Evolutionary conservation across 257 asterid genomes (phyloP).

Genomic region (Marsdenia floribunda): DNA sequence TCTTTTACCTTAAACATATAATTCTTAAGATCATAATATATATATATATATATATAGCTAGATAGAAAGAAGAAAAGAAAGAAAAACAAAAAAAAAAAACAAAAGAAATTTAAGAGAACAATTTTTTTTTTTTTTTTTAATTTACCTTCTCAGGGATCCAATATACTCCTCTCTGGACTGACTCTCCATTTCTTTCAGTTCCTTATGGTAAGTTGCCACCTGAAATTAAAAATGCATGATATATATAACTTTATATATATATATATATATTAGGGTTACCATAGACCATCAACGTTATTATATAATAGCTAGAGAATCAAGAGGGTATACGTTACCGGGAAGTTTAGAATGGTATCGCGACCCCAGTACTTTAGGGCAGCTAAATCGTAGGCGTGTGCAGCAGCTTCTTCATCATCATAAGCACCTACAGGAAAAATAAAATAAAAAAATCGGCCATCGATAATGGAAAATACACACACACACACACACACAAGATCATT

Average conservation of each 20-base stretch:
- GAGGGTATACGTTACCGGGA: constrained; percentile 38
- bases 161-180: constrained; percentile 85
- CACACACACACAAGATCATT: too few relatives aligned
- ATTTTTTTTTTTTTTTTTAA: not conserved
- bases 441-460: too few relatives aligned
- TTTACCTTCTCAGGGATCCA: constrained; percentile 76
- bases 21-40: too few relatives aligned
- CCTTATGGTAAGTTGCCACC: constrained; percentile 59
- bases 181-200: constrained; percentile 57
- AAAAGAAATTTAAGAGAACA: too few relatives aligned
- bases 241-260: too few relatives aligned
- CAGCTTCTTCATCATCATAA: constrained; percentile 79
- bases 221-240: constrained; percentile 18
- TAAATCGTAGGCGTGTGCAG: constrained; percentile 84
- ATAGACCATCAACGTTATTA: not conserved
- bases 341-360: constrained; percentile 69
- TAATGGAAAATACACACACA: too few relatives aligned
- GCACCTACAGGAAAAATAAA: constrained; percentile 42
- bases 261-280: too few relatives aligned
- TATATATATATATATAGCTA: not conserved
- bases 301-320: not conserved
- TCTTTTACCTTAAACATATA: too few relatives aligned
- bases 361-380: constrained; percentile 94
- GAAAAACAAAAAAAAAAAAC: too few relatives aligned
- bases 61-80: too few relatives aligned